Base-by-base conservation (phyloP, 768 basidiomycete species). In the Clavulina sp. region DNA sequence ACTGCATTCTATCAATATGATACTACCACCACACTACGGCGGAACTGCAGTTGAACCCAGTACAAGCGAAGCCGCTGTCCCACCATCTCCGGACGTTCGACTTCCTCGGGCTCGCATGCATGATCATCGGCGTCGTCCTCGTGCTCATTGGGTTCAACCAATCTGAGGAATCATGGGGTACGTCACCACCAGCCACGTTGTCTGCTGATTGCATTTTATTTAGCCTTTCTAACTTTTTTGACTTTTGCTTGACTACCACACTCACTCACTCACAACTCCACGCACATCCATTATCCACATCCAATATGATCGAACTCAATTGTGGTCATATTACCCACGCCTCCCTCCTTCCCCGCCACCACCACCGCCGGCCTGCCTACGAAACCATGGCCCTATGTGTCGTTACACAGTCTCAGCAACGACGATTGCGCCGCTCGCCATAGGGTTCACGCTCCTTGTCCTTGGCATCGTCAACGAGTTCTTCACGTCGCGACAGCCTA, bases 61-160 rank as follows among this genome's bases (percentile, higher is more conserved):
- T 76, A 51, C 69, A 75, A 51, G 73, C 73, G 5, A 73, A 70
- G 51, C 68, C 78, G 0, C 62, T 83, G 41, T 66, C 64, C 13
- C 63, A 81, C 51, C 78, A 86, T 60, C 56, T 74, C n/a, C 56
- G 60, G 5, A 75, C 80, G 48, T 82, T 87, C 54, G 84, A 87
- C 62, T 82, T 84, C 55, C 31, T 77, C 7, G 84, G 84, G 5
- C 69, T 87, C 6, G 32, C 66, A 29, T 66, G 82, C 21, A 70
- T 86, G 24, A 71, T 84, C 31, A 65, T 60, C 4, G 81, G 83
- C 2, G 71, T 84, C n/a, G 67, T 84, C 9, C 74, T 74, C 53
- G 55, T 87, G 16, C 69, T 87, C 6, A 63, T 87, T 7, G 84
- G 84, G 0, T 81, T 87, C 58, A 77, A 81, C 62, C 74, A 72